Conservation (phyloP, 495 filamentous ascomycete genomes). For the Tuber aestivum region DNA sequence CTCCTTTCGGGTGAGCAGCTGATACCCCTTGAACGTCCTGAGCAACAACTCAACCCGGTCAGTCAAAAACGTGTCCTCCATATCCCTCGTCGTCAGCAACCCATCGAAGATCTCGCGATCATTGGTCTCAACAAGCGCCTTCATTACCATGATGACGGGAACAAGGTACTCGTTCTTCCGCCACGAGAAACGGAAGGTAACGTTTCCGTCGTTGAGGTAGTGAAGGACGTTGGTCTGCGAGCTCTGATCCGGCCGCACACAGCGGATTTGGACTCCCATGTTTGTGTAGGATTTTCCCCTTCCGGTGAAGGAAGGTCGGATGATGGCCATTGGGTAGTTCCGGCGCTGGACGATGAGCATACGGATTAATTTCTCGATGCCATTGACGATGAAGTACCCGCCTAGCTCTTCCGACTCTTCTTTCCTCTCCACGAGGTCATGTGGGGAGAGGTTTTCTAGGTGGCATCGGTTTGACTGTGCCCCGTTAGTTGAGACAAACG, state of each 20-base stretch:
- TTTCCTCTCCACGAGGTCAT: slow-evolving; percentile 72
- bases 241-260: slow-evolving; percentile 88
- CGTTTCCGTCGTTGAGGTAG: slow-evolving; percentile 89
- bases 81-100: slow-evolving; percentile 68
- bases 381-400: slow-evolving; percentile 87
- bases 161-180: slow-evolving; percentile 92
- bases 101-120: slow-evolving; percentile 93
- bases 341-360: slow-evolving; percentile 80
- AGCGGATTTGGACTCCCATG: slow-evolving; percentile 83
- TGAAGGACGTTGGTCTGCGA: slow-evolving; percentile 96
- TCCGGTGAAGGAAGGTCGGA: slow-evolving; percentile 77
- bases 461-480: slow-evolving; percentile 78
- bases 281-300: slow-evolving; percentile 80
- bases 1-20: slow-evolving; percentile 66
- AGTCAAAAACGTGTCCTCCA: slow-evolving; percentile 84
- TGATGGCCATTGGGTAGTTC: slow-evolving; percentile 91
- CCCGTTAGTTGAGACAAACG: slow-evolving; percentile 20
- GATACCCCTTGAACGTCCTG: slow-evolving; percentile 86
- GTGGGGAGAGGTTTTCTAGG: slow-evolving; percentile 73
- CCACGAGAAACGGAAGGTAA: slow-evolving; percentile 97
- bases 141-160: slow-evolving; percentile 91
- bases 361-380: slow-evolving; percentile 92
- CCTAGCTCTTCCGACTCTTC: slow-evolving; percentile 78
- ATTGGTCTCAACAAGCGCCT: slow-evolving; percentile 91
- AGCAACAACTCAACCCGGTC: slow-evolving; percentile 89